phyloP scores from a whole-genome alignment of 768 basidiomycete genomes.

The Fomitopsis serialis region DNA sequence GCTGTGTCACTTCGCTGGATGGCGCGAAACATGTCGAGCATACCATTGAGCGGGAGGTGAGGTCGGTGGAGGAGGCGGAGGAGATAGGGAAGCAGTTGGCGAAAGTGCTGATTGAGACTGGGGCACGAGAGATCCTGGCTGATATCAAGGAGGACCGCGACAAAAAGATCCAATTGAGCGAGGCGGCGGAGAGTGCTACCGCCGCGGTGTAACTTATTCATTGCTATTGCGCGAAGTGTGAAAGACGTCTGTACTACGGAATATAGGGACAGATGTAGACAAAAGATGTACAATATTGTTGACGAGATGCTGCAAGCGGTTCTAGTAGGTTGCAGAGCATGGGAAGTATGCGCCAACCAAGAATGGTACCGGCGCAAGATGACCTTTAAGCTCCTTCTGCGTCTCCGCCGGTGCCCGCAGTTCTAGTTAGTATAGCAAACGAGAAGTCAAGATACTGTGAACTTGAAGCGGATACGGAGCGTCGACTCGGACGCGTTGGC shows the following conservation, averaged over 20 bases:
- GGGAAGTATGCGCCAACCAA: too few relatives aligned
- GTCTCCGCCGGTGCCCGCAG: too few relatives aligned
- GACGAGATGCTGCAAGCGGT: too few relatives aligned
- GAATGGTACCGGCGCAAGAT: too few relatives aligned
- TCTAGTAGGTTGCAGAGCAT: too few relatives aligned
- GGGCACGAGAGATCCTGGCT: constrained; percentile 76
- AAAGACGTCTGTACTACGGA: not conserved
- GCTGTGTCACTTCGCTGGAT: constrained; percentile 80
- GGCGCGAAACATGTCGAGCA: constrained; percentile 71
- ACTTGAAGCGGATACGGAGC: too few relatives aligned
- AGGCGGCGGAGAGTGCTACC: constrained; percentile 12
- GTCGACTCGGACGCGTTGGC: too few relatives aligned
- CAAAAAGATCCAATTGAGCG: constrained; percentile 17
- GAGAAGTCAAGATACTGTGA: too few relatives aligned
- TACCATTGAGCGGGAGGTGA: constrained; percentile 47
- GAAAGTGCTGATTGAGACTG: constrained; percentile 52
- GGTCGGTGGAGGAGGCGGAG: constrained; percentile 55
- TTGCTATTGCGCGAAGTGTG: not conserved
- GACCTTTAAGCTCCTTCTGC: too few relatives aligned
- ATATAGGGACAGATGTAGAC: too few relatives aligned
- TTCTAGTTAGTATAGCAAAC: too few relatives aligned
- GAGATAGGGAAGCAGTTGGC: constrained; percentile 65
- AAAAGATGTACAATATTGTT: too few relatives aligned
- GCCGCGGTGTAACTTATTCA: not conserved
- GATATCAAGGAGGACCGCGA: constrained; percentile 72